Evolutionary conservation across 1,284 basidiomycete genomes (phyloP), one percentile per base, ranked within the genome.

Genomic region (Thelephora terrestris): DNA sequence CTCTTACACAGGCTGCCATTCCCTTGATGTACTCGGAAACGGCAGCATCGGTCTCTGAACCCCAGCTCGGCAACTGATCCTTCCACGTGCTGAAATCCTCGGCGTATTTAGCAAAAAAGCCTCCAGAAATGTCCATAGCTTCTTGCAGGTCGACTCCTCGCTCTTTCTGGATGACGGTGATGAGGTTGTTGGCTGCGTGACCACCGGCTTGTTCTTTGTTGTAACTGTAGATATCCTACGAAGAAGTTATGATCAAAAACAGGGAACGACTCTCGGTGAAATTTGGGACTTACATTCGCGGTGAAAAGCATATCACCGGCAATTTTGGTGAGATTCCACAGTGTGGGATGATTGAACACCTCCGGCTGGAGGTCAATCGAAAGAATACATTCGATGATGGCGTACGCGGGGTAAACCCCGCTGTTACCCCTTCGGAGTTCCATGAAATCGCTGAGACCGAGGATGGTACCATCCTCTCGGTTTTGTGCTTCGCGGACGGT

Each of bases 241-340:
- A 29, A 34, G 23, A 38, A 21, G 17, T 32, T 5, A 45, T 7
- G 21, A 7, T n/a, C n/a, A n/a, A n/a, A n/a, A n/a, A n/a, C n/a
- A n/a, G n/a, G n/a, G n/a, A n/a, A n/a, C n/a, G n/a, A n/a, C n/a
- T n/a, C n/a, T n/a, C n/a, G n/a, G 4, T 40, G 24, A 12, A 37
- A 44, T 29, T 42, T 10, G 34, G 10, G 27, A 57, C 67, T 55
- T 52, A 71, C 70, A 50, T 71, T 72, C 12, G 69, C 58, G 64
- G 64, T 68, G 53, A 65, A 68, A 25, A 71, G 65, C 63, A 72
- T 64, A 52, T 72, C 70, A 25, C 66, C 65, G 7, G 65, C 66
- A 14, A 61, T 61, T 55, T 63, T 63, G 51, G 68, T 64, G 20
- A 68, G 48, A 4, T 53, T 57, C 55, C 63, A 59, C 55, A 72